Evolutionary conservation across 345 rosid species (phyloP).

Genomic region (Hibiscus tridactylites): DNA sequence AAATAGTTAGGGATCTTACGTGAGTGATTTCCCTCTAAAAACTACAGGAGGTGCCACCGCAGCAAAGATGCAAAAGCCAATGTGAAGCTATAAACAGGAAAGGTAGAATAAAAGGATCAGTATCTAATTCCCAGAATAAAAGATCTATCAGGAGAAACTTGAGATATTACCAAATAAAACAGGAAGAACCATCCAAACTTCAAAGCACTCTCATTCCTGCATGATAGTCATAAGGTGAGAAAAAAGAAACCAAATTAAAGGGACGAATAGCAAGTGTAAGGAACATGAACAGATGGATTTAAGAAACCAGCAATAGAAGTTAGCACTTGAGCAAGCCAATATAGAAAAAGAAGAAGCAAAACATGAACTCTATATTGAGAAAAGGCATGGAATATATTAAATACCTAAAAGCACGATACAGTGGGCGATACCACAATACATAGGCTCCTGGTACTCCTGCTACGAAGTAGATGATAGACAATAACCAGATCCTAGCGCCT

Average conservation of each 20-base stretch:
- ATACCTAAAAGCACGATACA: constrained; percentile 88
- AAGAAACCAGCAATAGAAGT: constrained; percentile 1
- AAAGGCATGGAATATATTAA: not conserved
- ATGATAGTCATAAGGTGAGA: constrained; percentile 7
- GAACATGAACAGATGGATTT: not conserved
- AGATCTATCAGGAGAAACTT: not conserved
- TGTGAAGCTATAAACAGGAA: constrained; percentile 55
- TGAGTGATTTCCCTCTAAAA: constrained; percentile 94
- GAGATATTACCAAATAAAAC: constrained; percentile 54
- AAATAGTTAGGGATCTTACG: constrained; percentile 41
- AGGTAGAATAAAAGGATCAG: not conserved
- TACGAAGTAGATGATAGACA: constrained; percentile 83
- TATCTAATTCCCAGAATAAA: not conserved
- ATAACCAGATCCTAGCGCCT: constrained; percentile 94
- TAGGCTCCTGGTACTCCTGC: constrained; percentile 90
- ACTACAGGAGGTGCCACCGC: constrained; percentile 94
- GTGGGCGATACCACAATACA: constrained; percentile 91
- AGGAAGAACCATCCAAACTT: constrained; percentile 89
- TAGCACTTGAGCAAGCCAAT: not conserved
- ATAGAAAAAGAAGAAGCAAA: not conserved
- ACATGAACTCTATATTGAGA: not conserved
- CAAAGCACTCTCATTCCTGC: constrained; percentile 91
- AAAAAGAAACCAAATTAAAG: not conserved
- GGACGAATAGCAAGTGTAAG: not conserved
- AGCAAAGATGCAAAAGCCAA: constrained; percentile 67